Evolutionary conservation across 2,329 filamentous ascomycete species (phyloP), one percentile per base, ranked within the genome.

Genomic region (Elsinoe necatrix): DNA sequence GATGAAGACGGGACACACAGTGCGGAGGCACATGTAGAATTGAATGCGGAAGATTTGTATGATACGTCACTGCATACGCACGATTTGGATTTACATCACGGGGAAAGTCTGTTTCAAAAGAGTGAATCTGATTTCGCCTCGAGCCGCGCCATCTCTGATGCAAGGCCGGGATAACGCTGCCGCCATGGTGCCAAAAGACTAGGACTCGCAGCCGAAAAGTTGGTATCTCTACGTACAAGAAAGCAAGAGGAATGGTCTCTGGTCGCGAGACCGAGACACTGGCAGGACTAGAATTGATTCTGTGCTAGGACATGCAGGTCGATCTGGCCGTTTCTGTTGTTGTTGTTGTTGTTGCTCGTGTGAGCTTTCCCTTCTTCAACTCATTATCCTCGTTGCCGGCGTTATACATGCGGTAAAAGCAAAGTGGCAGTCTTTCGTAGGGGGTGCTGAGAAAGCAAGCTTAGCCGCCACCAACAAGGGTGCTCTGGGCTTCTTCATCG

Each of bases 401-500:
- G 31, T 52, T 18, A 52, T 21, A 34, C 31, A 25, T 52, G 48
- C 48, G 20, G 29, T 18, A 50, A 50, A 50, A 31, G 12, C 23
- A 50, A 31, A 31, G 12, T 50, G 27, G 14, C 45, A 50, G n/a
- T 50, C 27, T 52, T 18, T 29, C 16, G 34, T 39, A 25, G 31
- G 11, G 16, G 18, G 12, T 21, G 3, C 14, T 16, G 11, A n/a
- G 31, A 39, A 21, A 27, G 29, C 11, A 9, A 34, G 48, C 31
- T 52, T 52, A 52, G 34, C 48, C 31, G 20, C 54, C 66, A 14
- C 75, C 75, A 59, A 75, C 75, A 58, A 77, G 59, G n/a, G 59
- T 59, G 55, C 68, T 77, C 60, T 74, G 71, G 47, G 65, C 68
- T 16, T 67, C 69, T 2, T 66, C 66, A 59, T 71, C 68, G 1